Base-by-base conservation (phyloP, 345 rosid species). In the Cardamine resedifolia region DNA sequence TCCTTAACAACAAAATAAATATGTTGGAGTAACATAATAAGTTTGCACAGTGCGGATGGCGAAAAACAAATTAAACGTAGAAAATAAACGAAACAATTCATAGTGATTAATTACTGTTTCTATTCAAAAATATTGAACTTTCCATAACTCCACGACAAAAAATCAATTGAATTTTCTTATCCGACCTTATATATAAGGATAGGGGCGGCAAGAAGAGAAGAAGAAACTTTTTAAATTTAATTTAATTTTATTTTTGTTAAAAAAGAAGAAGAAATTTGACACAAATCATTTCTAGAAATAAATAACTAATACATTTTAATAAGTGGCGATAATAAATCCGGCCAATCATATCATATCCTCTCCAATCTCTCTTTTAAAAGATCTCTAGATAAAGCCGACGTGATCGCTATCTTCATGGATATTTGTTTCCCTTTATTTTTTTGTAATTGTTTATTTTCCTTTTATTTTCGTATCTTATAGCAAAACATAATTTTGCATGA, bases 301-400 rank as follows among this genome's bases (percentile, higher is more conserved):
- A 48, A 66, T 11, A 27, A 48, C 65, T 48, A 34, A n/a, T 49
- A 28, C 27, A 43, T 15, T 31, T 6, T 34, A 59, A 20, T 26
- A 53, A 76, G 64, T 63, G 71, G 66, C 66, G 48, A 67, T 64
- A 49, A 58, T 26, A 67, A 74, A 74, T 23, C 3, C 5, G 24
- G 53, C 75, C 75, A 70, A 70, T 64, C 75, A 70, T 64, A 55
- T 49, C 75, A 63, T 64, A 76, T 76, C 71, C 27, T 76, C 57
- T 53, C 34, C 73, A 53, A 52, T 48, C 51, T 68, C 11, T 62
- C 74, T 76, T 62, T 45, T 51, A 34, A 50, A 70, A 27, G 60
- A 63, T 56, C 52, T 47, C 45, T 63, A 53, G 49, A 75, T 76
- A 76, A 55, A 70, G 79, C 66, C 75, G 55, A 70, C 66, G 79